Evolutionary conservation across 202 grass and related monocot genomes (phyloP), one percentile per base, ranked within the genome.

Genomic region (Panicum hallii): DNA sequence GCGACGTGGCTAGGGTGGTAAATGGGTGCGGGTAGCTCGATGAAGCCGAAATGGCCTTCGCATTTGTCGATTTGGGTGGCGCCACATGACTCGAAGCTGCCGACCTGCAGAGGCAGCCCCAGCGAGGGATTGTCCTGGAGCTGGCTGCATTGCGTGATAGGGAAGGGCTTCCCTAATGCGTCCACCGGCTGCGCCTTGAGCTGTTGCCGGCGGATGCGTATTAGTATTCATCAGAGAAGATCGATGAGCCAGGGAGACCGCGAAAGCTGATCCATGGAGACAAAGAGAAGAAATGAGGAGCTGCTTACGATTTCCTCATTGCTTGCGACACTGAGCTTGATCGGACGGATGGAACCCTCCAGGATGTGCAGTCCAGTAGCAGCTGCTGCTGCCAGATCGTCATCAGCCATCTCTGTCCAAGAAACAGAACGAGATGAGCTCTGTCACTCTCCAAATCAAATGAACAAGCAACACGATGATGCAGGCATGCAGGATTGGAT

Each of bases 11-110:
- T 89, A 0, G 92, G 94, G 79, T 97, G 92, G 84, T 90, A 97
- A 10, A 97, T 53, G 22, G 92, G 90, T 40, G 82, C 43, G 0
- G 94, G 94, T 78, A 97, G 84, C 72, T 88, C 79, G 43, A 97
- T 92, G 86, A 71, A 90, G 17, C 94, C 92, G 63, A 97, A 97
- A 84, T 97, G 92, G 56, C 94, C 94, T 84, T 97, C 84, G 9
- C 94, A 94, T 42, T 91, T 43, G 56, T 72, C 67, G 20, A 78
- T 28, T 32, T 89, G 84, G 5, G 70, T 68, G 63, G 90, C 88
- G 34, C 94, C 90, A 42, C 94, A 94, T 23, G 92, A 92, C 65
- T 94, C 90, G 11, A 92, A 97, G 56, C 48, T 80, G 50, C 92
- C 88, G 42, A 75, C 47, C 83, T 94, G 88, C 79, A 97, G 86